Conservation (phyloP, 257 asterid species). For the Asclepias syriaca region DNA sequence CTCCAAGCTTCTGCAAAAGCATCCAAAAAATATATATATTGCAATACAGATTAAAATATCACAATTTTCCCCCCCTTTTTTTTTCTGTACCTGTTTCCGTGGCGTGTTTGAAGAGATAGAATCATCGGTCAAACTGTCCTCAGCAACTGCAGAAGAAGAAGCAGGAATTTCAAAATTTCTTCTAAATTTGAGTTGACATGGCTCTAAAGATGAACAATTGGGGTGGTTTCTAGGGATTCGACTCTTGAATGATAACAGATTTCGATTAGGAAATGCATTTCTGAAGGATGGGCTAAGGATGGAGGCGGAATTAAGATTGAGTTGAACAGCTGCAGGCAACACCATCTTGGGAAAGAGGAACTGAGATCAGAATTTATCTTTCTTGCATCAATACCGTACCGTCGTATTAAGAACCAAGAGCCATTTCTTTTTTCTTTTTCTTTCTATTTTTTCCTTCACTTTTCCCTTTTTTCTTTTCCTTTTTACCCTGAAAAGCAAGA, state of each 20-base stretch:
- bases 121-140: slow-evolving; percentile 12
- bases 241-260: background rate
- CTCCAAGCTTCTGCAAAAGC: slow-evolving; percentile 33
- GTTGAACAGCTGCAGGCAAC: slow-evolving; percentile 17
- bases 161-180: slow-evolving; percentile 18
- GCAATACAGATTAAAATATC: background rate
- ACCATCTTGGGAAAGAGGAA: slow-evolving; percentile 1
- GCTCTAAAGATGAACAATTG: slow-evolving; percentile 2
- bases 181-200: slow-evolving; percentile 6
- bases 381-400: background rate
- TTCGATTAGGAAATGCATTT: slow-evolving; percentile 11
- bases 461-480: too few relatives aligned
- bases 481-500: too few relatives aligned
- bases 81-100: slow-evolving; percentile 23
- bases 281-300: background rate
- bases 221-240: slow-evolving; percentile 3
- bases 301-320: slow-evolving; percentile 4
- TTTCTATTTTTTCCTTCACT: too few relatives aligned
- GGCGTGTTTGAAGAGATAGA: slow-evolving; percentile 21
- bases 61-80: background rate
- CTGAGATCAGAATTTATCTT: background rate
- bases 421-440: too few relatives aligned
- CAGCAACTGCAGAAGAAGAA: slow-evolving; percentile 20
- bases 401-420: background rate
- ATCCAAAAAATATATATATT: background rate